These are phyloP conservation scores for Dioscorea alata DNA, from an alignment of 106 monocot genomes.

Conservation along the genomic window DNA sequence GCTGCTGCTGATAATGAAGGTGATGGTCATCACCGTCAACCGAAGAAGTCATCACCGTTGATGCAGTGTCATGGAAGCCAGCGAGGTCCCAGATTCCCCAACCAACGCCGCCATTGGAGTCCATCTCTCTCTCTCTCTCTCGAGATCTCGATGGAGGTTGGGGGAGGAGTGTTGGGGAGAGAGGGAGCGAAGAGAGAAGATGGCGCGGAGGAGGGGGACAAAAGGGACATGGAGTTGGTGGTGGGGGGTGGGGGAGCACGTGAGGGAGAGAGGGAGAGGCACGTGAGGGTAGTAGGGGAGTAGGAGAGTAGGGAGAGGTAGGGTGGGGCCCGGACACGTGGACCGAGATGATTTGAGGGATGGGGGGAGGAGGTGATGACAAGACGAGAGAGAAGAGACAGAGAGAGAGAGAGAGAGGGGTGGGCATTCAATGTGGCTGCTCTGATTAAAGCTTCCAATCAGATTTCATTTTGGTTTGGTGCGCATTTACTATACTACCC, in stretches of 20 bases:
- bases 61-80: background rate
- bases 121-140: background rate
- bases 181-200: background rate
- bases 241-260: conserved; percentile 6
- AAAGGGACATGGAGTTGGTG: background rate
- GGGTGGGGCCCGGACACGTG: conserved; percentile 20
- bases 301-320: background rate
- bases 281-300: background rate
- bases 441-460: background rate
- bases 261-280: background rate
- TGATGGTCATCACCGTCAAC: background rate
- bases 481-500: background rate
- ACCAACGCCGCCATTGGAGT: background rate
- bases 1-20: background rate
- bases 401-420: no score
- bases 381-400: conserved; percentile 6
- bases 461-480: background rate
- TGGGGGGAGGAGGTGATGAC: conserved; percentile 8
- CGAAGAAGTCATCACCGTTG: background rate
- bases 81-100: background rate
- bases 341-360: conserved; percentile 18
- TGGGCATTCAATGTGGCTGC: background rate
- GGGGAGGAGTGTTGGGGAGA: background rate
- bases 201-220: no score
- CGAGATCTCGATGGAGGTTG: no score